Evolutionary conservation across 345 rosid genomes (phyloP).

Genomic region (Melaleuca alternifolia): DNA sequence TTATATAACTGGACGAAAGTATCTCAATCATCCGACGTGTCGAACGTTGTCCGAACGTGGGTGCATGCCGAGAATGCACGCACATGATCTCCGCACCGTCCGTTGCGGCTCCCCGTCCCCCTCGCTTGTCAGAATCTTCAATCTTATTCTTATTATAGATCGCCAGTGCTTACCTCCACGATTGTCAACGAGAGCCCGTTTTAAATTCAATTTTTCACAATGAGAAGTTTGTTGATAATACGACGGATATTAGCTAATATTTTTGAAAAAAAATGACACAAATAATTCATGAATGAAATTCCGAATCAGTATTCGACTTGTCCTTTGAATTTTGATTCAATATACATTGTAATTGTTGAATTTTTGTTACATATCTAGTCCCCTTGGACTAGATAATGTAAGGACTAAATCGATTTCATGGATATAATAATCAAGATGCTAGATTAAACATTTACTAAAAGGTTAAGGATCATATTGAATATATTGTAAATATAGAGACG

Average conservation of each 20-base stretch:
- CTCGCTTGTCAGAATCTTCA: background rate
- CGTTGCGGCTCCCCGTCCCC: background rate
- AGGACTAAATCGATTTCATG: background rate
- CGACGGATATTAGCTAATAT: background rate
- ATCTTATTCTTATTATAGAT: background rate
- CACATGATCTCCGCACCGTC: background rate
- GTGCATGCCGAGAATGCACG: background rate
- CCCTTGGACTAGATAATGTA: background rate
- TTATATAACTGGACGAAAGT: background rate
- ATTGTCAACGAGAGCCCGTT: background rate
- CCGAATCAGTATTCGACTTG: no score
- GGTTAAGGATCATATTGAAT: background rate
- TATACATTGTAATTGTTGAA: fast-evolving
- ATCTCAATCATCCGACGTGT: background rate
- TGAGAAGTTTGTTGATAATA: background rate
- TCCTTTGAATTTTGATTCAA: background rate
- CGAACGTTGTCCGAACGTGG: background rate
- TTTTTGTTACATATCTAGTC: no score
- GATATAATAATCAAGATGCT: no score
- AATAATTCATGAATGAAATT: background rate
- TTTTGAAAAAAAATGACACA: background rate
- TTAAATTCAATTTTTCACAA: background rate
- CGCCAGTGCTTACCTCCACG: background rate
- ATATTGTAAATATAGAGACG: background rate
- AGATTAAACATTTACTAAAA: background rate